Conservation (phyloP, 1,139 yeast species). For the Schizosaccharomyces versatilis region DNA sequence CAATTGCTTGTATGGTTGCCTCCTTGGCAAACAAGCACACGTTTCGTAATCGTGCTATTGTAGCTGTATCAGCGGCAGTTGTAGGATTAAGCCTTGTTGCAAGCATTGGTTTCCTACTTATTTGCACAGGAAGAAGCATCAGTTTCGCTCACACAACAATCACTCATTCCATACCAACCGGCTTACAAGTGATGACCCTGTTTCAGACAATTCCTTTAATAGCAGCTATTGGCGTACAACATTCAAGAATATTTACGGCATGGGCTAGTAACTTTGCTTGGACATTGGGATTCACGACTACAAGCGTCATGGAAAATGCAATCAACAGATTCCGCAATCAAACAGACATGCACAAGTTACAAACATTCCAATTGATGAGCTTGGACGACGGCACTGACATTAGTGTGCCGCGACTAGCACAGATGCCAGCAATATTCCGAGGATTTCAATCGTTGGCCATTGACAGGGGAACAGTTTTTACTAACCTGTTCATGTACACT, state of each 20-base stretch:
- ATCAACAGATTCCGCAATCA: not conserved
- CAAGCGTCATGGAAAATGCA: not conserved
- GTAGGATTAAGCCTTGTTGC: not conserved
- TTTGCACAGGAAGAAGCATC: not conserved
- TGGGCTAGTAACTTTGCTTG: constrained; percentile 3
- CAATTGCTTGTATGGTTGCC: not conserved
- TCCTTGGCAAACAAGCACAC: not conserved
- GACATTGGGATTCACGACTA: not conserved
- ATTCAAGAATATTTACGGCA: not conserved
- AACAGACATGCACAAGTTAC: not conserved
- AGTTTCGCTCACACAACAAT: not conserved
- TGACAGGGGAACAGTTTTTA: not conserved
- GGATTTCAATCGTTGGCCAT: not conserved
- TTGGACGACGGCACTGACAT: too few relatives aligned
- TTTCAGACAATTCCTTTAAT: not conserved
- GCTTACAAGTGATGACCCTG: not conserved
- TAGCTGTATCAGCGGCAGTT: not conserved
- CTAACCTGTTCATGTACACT: not conserved
- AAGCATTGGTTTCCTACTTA: not conserved
- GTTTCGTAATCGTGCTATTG: not conserved
- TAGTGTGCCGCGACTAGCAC: not conserved
- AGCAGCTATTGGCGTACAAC: not conserved
- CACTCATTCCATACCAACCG: not conserved
- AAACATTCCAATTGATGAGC: too few relatives aligned
- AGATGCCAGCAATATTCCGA: not conserved